Percentiles rank a stretch among this genome's conserved stretches.
Conservation (phyloP, 805 yeast genomes). For the Saccharomycopsis sp. region DNA sequence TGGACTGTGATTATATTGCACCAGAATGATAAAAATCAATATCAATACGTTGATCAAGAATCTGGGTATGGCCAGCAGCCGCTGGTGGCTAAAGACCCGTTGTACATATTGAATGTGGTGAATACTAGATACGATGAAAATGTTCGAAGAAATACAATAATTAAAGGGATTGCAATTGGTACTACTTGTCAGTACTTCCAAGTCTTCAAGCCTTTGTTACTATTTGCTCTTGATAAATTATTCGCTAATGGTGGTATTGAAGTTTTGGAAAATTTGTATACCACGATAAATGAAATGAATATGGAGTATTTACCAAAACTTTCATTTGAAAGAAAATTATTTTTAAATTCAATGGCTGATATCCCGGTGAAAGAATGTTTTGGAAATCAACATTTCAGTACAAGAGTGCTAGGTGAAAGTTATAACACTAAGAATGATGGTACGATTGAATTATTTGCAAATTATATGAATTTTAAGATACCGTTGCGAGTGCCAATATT, state of each 20-base stretch:
- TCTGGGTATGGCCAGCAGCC: background rate
- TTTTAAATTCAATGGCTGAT: constrained; percentile 15
- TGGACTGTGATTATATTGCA: constrained; percentile 45
- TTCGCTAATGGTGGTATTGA: constrained; percentile 24
- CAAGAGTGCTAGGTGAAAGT: background rate
- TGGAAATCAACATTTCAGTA: constrained; percentile 3
- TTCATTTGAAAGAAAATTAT: constrained; percentile 11
- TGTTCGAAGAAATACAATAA: constrained; percentile 44
- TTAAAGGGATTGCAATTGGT: constrained; percentile 43
- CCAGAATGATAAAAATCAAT: constrained; percentile 22
- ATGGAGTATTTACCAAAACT: constrained; percentile 6
- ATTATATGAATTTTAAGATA: constrained; percentile 36
- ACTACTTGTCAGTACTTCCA: constrained; percentile 42
- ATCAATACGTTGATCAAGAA: constrained; percentile 4
- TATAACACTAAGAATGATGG: constrained; percentile 25
- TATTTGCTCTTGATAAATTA: constrained; percentile 43
- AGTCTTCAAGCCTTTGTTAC: constrained; percentile 45
- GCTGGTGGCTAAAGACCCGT: constrained; percentile 28
- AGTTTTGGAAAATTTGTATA: constrained; percentile 8
- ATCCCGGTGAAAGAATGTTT: constrained; percentile 17
- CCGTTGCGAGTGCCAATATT: constrained; percentile 33
- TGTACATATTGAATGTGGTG: constrained; percentile 45
- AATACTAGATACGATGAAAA: constrained; percentile 35
- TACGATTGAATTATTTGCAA: constrained; percentile 34
- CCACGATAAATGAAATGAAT: constrained; percentile 7